Evolutionary conservation across 179 eudicot genomes (phyloP).

Genomic region (Corrigiola litoralis): DNA sequence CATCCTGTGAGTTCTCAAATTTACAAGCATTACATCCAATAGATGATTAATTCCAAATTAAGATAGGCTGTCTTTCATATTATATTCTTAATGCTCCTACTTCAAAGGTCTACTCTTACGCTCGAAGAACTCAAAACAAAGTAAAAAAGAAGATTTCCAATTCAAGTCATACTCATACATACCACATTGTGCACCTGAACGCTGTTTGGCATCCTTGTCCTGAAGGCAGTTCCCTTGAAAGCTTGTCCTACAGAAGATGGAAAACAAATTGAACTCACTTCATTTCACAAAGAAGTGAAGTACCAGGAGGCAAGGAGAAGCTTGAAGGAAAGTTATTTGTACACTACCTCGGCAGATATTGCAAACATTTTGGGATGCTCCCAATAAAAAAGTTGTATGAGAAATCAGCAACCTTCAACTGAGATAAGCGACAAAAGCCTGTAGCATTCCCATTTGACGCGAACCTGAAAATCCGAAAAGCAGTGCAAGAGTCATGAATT

Average conservation of each 20-base stretch:
- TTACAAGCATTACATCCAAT: not conserved
- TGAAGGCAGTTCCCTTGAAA: conserved; percentile 90
- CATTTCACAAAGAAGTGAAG: not conserved
- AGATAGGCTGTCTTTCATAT: not conserved
- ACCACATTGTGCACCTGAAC: conserved; percentile 73
- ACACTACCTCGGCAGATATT: conserved; percentile 65
- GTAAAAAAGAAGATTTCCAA: not conserved
- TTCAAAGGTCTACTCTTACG: not conserved
- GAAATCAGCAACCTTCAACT: conserved; percentile 65
- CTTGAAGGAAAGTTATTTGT: not conserved
- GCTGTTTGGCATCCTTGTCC: conserved; percentile 59
- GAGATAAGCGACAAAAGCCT: conserved; percentile 72
- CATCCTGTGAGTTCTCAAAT: not conserved
- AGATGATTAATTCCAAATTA: not conserved
- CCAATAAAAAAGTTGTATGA: conserved; percentile 77
- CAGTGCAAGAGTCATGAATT: not conserved
- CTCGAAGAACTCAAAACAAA: not conserved
- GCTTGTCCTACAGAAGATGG: conserved; percentile 46
- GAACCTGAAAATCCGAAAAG: conserved; percentile 44
- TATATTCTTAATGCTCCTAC: not conserved
- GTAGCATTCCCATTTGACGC: conserved; percentile 37
- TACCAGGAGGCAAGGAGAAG: not conserved
- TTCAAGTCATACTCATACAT: conserved; percentile 8
- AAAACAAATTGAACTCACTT: not conserved
- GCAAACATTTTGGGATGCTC: conserved; percentile 75